Evolutionary conservation across 192 early-diverging fungal genomes (phyloP), one percentile per base, ranked within the genome.

Genomic region (Backusella mclennaniae): DNA sequence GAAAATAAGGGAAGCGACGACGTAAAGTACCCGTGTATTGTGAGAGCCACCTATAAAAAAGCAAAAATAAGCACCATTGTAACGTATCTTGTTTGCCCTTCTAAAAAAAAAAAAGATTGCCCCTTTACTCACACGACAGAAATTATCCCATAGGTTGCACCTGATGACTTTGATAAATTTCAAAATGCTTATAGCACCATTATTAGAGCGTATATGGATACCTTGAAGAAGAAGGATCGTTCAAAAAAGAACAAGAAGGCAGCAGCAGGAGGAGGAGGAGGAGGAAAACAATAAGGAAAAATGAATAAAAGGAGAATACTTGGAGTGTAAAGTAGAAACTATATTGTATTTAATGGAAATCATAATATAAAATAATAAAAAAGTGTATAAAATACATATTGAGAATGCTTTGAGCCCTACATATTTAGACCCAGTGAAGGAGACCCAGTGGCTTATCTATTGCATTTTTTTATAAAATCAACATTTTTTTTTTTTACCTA

Each of bases 191-290:
- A 82, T 35, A 73, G 69, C 56, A 82, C 76, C 35, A 69, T 82
- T 42, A 82, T 82, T 41, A 59, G 77, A 63, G 80, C 80, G 4
- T 82, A 82, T 75, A 82, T 82, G 80, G 80, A 82, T 49, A 71
- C 80, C 12, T 69, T 82, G 31, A 77, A 82, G 73, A 82, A 82
- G 68, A 82, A 82, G 63, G 76, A 77, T 14, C 67, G 80, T 0
- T 33, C 67, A n/a, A 79, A 79, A 67, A 79, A 79, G 73, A 53
- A 12, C 67, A 79, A 79, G 53, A 79, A 79, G 41, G 35, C 38
- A 44, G 42, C 41, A 19, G 56, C 23, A 26, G 56, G 9, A 12
- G 53, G 23, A 19, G 56, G 56, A 12, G 56, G 21, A 12, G 53
- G 53, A 31, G 56, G 21, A 63, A 63, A 63, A 23, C 56, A 63